phyloP scores from a whole-genome alignment of 192 early-diverging fungal species.

The Entophlyctis luteolus region DNA sequence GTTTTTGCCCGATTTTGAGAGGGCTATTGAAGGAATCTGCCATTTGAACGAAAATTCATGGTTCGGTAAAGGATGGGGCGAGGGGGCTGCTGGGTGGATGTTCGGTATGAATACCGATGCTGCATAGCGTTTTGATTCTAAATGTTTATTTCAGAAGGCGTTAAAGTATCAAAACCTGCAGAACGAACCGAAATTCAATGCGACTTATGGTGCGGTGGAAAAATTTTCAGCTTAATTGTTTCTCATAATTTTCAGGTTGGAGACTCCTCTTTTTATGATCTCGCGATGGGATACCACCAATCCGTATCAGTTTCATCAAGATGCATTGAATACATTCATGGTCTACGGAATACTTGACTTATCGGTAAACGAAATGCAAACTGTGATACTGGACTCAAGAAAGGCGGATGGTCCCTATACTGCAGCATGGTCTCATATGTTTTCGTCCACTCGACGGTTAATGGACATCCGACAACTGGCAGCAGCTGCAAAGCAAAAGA shows the following conservation, averaged over 20 bases:
- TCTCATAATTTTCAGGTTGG: not conserved
- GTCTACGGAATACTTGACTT: conserved; percentile 2
- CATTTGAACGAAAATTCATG: not conserved
- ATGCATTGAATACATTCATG: conserved; percentile 5
- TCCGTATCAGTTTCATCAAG: conserved; percentile 20
- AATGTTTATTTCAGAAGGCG: not conserved
- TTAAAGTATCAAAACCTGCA: conserved; percentile 2
- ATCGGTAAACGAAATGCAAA: not conserved
- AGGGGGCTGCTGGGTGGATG: conserved; percentile 8
- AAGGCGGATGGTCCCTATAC: conserved; percentile 2
- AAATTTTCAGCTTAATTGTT: not conserved
- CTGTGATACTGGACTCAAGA: not conserved
- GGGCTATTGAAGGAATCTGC: not conserved
- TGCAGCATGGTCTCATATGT: conserved; percentile 10
- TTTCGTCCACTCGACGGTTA: conserved; percentile 1
- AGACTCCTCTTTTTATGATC: conserved; percentile 7
- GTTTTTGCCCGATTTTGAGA: not conserved
- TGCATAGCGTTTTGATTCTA: not conserved
- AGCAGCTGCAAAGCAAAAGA: not conserved
- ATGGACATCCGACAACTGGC: conserved; percentile 11
- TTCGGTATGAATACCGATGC: conserved; percentile 1
- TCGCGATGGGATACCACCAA: conserved; percentile 18
- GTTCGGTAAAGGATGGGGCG: not conserved
- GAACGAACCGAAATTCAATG: conserved; percentile 6
- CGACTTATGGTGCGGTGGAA: conserved; percentile 7